phyloP scores from a whole-genome alignment of 2,329 filamentous ascomycete species.

The Trichoderma endophyticum region DNA sequence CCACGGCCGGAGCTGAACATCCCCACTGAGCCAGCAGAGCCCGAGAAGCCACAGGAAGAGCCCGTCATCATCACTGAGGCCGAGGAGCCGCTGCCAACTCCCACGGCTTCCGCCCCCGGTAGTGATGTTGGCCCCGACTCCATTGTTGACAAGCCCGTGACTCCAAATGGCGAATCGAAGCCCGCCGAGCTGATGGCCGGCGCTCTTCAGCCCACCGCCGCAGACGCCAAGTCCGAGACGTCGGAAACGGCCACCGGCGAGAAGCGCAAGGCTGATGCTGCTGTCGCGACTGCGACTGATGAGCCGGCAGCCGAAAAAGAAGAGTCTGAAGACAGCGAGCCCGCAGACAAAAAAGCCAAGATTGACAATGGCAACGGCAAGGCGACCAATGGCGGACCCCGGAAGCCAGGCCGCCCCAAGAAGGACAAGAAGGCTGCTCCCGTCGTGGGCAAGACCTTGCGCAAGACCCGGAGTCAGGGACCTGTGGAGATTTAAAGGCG shows the following conservation, averaged over 20 bases:
- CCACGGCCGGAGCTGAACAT: slow-evolving; percentile 36
- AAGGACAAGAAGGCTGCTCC: slow-evolving; percentile 38
- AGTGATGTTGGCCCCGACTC: slow-evolving; percentile 21
- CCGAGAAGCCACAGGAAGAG: slow-evolving; percentile 28
- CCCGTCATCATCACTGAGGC: slow-evolving; percentile 27
- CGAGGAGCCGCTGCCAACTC: slow-evolving; percentile 24
- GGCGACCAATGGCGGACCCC: slow-evolving; percentile 21
- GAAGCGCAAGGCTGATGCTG: slow-evolving; percentile 38
- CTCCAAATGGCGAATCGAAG: slow-evolving; percentile 17
- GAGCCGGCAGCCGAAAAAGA: slow-evolving; percentile 23
- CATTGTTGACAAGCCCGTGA: slow-evolving; percentile 13
- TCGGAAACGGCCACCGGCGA: slow-evolving; percentile 25
- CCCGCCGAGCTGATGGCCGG: slow-evolving; percentile 21
- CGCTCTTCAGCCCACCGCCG: slow-evolving; percentile 10
- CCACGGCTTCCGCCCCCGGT: slow-evolving; percentile 24
- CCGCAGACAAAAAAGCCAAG: slow-evolving; percentile 41
- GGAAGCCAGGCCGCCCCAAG: slow-evolving; percentile 31
- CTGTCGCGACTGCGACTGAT: slow-evolving; percentile 23
- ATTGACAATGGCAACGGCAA: slow-evolving; percentile 30
- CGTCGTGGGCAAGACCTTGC: slow-evolving; percentile 35
- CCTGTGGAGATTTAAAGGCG: slow-evolving; percentile 29
- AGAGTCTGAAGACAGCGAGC: slow-evolving; percentile 29
- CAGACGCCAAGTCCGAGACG: slow-evolving; percentile 5
- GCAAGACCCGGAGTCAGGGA: slow-evolving; percentile 45
- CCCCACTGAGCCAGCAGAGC: slow-evolving; percentile 27